Evolutionary conservation across 306 rosid species (phyloP).

Genomic region (Trifolium repens): DNA sequence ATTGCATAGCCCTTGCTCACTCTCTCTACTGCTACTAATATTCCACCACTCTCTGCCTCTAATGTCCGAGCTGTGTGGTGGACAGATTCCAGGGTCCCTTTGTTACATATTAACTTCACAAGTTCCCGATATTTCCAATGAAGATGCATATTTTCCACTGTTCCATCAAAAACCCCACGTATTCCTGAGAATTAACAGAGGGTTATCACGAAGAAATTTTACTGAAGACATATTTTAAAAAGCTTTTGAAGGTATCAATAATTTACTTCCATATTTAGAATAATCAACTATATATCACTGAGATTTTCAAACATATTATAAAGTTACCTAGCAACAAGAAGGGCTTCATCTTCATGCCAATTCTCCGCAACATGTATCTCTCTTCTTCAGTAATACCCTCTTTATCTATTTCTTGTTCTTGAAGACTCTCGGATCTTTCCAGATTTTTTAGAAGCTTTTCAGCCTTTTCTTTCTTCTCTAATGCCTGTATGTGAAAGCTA

Average conservation of each 20-base stretch:
- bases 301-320: slow-evolving; percentile 36
- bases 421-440: slow-evolving; percentile 55
- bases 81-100: slow-evolving; percentile 54
- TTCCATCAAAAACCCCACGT: slow-evolving; percentile 90
- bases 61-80: slow-evolving; percentile 70
- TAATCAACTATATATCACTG: slow-evolving; percentile 14
- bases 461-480: slow-evolving; percentile 70
- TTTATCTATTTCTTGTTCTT: slow-evolving; percentile 75
- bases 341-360: slow-evolving; percentile 88
- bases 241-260: slow-evolving; percentile 17
- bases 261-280: slow-evolving; percentile 37
- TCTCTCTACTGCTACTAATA: slow-evolving; percentile 82
- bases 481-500: slow-evolving; percentile 61
- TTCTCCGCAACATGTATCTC: slow-evolving; percentile 85
- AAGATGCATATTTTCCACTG: slow-evolving; percentile 97
- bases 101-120: slow-evolving; percentile 72
- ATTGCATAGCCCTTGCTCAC: slow-evolving; percentile 79
- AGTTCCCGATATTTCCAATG: slow-evolving; percentile 99
- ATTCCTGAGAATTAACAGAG: slow-evolving; percentile 61
- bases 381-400: slow-evolving; percentile 89
- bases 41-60: slow-evolving; percentile 96
- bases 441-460: slow-evolving; percentile 73
- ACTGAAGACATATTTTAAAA: slow-evolving; percentile 15
- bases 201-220: slow-evolving; percentile 28
- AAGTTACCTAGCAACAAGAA: slow-evolving; percentile 88